Percentiles rank a stretch among this genome's conserved stretches.
Conservation (phyloP, 768 basidiomycete species). For the Cyathus striatus region DNA sequence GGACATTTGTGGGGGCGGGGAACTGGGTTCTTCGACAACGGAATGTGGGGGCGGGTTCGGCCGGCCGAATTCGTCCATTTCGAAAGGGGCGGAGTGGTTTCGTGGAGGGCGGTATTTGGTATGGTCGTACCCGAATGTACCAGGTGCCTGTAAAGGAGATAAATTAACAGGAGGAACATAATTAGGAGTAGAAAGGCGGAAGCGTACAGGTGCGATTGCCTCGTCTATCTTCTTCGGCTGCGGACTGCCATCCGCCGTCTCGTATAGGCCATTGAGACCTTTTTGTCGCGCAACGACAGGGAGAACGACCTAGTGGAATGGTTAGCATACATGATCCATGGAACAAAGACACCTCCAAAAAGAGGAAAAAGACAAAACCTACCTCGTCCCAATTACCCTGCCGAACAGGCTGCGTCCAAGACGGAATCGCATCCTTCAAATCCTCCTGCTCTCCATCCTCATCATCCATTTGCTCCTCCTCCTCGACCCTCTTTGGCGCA, state of each 20-base stretch:
- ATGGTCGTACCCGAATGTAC: slow-evolving; percentile 76
- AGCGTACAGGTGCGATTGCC: slow-evolving; percentile 54
- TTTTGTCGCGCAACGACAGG: slow-evolving; percentile 83
- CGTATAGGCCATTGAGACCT: slow-evolving; percentile 68
- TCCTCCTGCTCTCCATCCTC: slow-evolving; percentile 33
- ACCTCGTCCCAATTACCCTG: slow-evolving; percentile 86
- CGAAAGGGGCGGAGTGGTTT: slow-evolving; percentile 37
- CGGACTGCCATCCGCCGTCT: slow-evolving; percentile 64
- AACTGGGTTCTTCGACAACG: slow-evolving; percentile 10
- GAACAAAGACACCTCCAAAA: slow-evolving; percentile 1
- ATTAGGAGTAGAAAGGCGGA: background rate
- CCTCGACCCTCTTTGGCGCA: slow-evolving; percentile 36
- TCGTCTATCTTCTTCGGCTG: slow-evolving; percentile 39
- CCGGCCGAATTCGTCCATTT: slow-evolving; percentile 65
- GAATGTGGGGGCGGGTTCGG: slow-evolving; percentile 20
- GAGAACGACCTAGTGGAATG: slow-evolving; percentile 57
- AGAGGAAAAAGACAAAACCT: slow-evolving; percentile 15
- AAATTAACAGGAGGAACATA: slow-evolving; percentile 2
- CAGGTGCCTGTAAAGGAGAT: slow-evolving; percentile 52
- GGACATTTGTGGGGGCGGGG: slow-evolving; percentile 8
- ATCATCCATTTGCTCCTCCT: slow-evolving; percentile 45
- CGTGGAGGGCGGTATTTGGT: slow-evolving; percentile 59
- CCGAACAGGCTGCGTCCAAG: slow-evolving; percentile 71
- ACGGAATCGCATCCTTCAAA: slow-evolving; percentile 72
- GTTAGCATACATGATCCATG: slow-evolving; percentile 3